Evolutionary conservation across 116 monocot species (phyloP).

Genomic region (Papilionanthe hybrid): DNA sequence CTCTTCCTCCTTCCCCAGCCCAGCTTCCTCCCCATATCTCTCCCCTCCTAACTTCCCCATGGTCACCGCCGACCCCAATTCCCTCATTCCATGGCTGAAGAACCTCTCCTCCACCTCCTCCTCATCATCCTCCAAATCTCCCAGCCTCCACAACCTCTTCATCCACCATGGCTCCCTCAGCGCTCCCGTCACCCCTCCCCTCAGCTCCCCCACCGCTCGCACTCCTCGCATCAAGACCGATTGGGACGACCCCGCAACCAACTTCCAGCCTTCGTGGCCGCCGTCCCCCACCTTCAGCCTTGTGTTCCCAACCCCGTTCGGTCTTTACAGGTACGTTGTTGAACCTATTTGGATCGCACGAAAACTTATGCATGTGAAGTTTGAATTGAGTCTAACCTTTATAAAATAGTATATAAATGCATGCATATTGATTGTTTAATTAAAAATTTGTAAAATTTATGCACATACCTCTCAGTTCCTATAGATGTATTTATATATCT

Average conservation of each 20-base stretch:
- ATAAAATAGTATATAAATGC: too few species aligned
- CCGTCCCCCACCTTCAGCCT: conserved; percentile 81
- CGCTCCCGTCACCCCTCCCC: conserved; percentile 72
- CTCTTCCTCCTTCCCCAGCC: conserved; percentile 51
- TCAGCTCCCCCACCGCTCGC: conserved; percentile 60
- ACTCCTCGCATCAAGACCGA: conserved; percentile 44
- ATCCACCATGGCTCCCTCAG: conserved; percentile 51
- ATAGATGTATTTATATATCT: too few species aligned
- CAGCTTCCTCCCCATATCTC: conserved; percentile 12
- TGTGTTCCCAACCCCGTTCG: conserved; percentile 58
- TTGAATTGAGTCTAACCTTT: too few species aligned
- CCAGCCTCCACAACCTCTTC: conserved; percentile 19
- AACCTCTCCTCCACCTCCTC: conserved; percentile 52
- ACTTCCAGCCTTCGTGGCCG: conserved; percentile 33
- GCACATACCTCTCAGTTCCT: too few species aligned
- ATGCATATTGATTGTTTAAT: too few species aligned
- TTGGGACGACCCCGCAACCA: conserved; percentile 34
- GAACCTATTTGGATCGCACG: neutral
- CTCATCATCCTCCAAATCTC: conserved; percentile 17
- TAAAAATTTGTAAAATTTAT: too few species aligned
- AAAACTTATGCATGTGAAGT: too few species aligned
- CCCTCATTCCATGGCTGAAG: conserved; percentile 81
- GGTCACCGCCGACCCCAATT: conserved; percentile 35
- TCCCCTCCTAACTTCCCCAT: neutral
- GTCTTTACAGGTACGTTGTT: conserved; percentile 13